phyloP scores from a whole-genome alignment of 164 flowering plant species.

The Vitis cinerea region DNA sequence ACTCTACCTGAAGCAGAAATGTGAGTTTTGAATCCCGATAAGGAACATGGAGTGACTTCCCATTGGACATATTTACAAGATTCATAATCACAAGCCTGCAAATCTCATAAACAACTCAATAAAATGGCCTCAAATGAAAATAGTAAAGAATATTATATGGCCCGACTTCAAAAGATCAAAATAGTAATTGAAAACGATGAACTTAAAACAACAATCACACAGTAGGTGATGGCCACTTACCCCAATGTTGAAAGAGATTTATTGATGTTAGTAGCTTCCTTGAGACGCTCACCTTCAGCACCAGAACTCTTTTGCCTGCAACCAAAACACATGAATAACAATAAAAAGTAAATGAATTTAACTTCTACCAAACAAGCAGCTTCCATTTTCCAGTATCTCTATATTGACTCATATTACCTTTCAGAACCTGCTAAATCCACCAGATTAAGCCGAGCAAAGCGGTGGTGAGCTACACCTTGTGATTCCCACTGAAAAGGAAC shows the following conservation, averaged over 20 bases:
- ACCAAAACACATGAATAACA: background rate
- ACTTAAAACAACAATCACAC: background rate
- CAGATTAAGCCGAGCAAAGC: constrained; percentile 96
- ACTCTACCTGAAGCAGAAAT: constrained; percentile 91
- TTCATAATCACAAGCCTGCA: constrained; percentile 97
- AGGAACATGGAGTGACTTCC: constrained; percentile 93
- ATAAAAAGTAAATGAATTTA: background rate
- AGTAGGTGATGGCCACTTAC: constrained; percentile 31
- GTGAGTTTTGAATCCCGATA: constrained; percentile 98
- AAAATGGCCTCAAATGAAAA: background rate
- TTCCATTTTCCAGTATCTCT: background rate
- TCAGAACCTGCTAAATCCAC: constrained; percentile 99
- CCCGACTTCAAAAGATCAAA: background rate
- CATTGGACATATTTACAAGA: constrained; percentile 84
- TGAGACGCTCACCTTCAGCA: constrained; percentile 98
- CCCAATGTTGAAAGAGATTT: constrained; percentile 98
- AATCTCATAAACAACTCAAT: constrained; percentile 1
- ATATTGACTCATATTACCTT: constrained; percentile 46
- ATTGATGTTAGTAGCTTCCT: constrained; percentile 98
- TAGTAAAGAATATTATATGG: background rate
- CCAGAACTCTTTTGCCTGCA: constrained; percentile 99
- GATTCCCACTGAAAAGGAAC: constrained; percentile 76
- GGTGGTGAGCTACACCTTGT: constrained; percentile 88
- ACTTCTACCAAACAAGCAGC: too few relatives aligned
- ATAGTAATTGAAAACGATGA: background rate